Conservation (phyloP, 495 filamentous ascomycete species). For the Gamarada debralockiae region DNA sequence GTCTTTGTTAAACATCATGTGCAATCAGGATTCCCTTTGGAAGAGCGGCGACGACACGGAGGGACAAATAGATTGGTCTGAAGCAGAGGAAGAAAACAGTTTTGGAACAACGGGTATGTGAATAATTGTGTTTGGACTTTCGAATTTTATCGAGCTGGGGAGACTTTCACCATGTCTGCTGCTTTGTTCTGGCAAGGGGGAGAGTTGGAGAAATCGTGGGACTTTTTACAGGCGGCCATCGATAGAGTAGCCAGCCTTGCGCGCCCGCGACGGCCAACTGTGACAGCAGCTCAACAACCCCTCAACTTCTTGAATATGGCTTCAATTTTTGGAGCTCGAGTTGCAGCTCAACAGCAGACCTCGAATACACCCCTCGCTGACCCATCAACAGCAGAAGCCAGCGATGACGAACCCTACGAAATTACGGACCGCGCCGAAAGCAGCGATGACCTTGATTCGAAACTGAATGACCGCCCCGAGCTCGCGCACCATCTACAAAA, state of each 20-base stretch:
- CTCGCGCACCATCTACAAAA: constrained; percentile 68
- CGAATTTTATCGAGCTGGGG: no score
- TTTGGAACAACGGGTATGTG: background rate
- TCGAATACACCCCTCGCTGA: constrained; percentile 14
- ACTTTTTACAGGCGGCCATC: background rate
- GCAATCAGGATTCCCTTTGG: background rate
- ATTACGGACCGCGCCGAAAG: constrained; percentile 12
- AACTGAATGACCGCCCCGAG: constrained; percentile 38
- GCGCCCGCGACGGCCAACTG: background rate
- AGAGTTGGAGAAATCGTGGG: no score
- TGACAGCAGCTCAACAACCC: background rate
- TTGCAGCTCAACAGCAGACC: constrained; percentile 4
- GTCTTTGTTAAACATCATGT: background rate
- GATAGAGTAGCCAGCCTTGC: background rate
- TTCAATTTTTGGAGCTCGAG: constrained; percentile 20
- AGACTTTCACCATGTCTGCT: no score
- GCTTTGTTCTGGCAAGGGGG: no score
- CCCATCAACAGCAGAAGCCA: constrained; percentile 15
- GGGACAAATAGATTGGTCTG: background rate
- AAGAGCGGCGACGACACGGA: background rate
- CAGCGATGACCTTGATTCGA: background rate
- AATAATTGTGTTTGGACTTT: no score
- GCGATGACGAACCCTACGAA: constrained; percentile 21
- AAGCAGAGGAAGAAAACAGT: background rate
- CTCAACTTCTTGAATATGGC: constrained; percentile 13